phyloP scores from a whole-genome alignment of 202 grass and related monocot species.

The Panicum virgatum region DNA sequence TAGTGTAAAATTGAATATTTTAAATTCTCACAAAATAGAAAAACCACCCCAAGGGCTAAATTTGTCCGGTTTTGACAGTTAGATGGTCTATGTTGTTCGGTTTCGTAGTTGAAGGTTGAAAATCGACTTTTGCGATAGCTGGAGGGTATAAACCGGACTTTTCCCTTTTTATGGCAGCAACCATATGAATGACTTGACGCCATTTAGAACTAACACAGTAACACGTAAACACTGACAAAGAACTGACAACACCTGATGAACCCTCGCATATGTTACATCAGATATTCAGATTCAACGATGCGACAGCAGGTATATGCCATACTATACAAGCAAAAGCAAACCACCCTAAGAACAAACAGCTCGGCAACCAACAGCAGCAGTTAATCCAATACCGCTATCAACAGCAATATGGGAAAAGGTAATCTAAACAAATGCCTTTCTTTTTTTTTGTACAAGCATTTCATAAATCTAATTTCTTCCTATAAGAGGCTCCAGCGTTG shows the following conservation, averaged over 20 bases:
- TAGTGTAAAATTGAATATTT: no score
- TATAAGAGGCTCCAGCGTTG: slow-evolving; percentile 44
- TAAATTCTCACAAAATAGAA: no score
- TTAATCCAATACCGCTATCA: slow-evolving; percentile 50
- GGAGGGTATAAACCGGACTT: no score
- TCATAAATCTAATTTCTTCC: slow-evolving; percentile 58
- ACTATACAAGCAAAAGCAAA: slow-evolving; percentile 42
- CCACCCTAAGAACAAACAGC: slow-evolving; percentile 25
- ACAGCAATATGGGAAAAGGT: slow-evolving; percentile 32
- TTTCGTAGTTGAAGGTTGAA: no score
- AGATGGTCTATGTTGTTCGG: no score
- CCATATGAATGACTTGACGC: background rate
- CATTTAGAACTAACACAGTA: background rate
- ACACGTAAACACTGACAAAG: background rate
- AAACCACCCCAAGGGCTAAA: no score
- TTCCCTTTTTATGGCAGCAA: background rate
- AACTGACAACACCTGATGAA: background rate
- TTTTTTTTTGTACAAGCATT: slow-evolving; percentile 51
- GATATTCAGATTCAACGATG: slow-evolving; percentile 19
- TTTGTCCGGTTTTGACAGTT: no score
- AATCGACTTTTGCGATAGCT: no score
- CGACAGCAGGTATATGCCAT: slow-evolving; percentile 9
- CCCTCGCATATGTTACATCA: slow-evolving; percentile 23
- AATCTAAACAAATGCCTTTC: slow-evolving; percentile 31
- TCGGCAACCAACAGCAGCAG: slow-evolving; percentile 31